Percentiles rank a stretch among this genome's conserved stretches.
These are phyloP conservation scores for Plasmodium sp. DNA, from an alignment of 169 alveolate species.

Conservation along the genomic window DNA sequence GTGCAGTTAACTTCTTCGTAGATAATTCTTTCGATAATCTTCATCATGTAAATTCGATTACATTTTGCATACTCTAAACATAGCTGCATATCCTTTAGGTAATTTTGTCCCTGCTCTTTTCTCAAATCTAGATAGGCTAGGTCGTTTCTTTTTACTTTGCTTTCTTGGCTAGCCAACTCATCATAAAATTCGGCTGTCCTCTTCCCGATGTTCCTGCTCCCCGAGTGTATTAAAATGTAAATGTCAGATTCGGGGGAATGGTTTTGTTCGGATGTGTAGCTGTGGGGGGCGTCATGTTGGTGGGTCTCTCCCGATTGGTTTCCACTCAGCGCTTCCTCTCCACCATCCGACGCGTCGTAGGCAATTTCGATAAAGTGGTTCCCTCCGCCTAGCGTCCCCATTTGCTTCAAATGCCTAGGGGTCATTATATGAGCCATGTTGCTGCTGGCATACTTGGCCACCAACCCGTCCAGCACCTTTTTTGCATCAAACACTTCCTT, in stretches of 20 bases:
- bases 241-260: constrained; percentile 70
- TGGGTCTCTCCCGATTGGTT: not conserved
- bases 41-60: constrained; percentile 78
- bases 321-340: not conserved
- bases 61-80: constrained; percentile 80
- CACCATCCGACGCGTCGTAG: constrained; percentile 35
- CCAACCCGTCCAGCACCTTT: constrained; percentile 17
- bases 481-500: constrained; percentile 53
- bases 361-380: constrained; percentile 84
- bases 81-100: constrained; percentile 81
- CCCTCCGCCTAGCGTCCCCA: constrained; percentile 86
- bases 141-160: constrained; percentile 66
- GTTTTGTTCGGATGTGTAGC: not conserved
- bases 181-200: constrained; percentile 84
- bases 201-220: constrained; percentile 84
- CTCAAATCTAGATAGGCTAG: constrained; percentile 65
- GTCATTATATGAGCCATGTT: constrained; percentile 45
- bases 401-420: constrained; percentile 77
- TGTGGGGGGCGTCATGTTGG: not conserved
- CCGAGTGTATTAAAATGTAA: constrained; percentile 85
- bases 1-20: constrained; percentile 65
- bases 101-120: constrained; percentile 77
- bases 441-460: constrained; percentile 25
- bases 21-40: constrained; percentile 61
- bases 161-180: constrained; percentile 74